A percentile compares a stretch with the other conserved stretches of the same genome.
These are phyloP conservation scores for Penicillium palitans DNA, from an alignment of 2,329 filamentous ascomycete genomes.

Conservation along the genomic window DNA sequence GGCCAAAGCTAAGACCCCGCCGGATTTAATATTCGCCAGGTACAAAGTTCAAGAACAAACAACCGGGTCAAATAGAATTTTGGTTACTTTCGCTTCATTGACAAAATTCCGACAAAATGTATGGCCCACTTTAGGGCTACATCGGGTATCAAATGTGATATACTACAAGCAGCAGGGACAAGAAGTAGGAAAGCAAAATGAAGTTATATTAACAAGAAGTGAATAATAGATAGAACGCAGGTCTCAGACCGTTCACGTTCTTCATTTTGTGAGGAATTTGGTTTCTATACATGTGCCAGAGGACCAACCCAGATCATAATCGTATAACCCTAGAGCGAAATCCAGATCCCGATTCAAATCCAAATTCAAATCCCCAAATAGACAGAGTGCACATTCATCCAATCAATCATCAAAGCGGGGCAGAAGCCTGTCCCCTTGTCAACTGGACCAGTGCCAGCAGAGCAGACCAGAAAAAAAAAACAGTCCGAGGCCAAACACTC, in stretches of 20 bases:
- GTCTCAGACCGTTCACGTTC: conserved; percentile 1
- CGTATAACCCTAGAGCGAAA: not conserved
- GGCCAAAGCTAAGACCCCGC: not conserved
- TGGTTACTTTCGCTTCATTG: not conserved
- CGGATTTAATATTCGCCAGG: conserved; percentile 6
- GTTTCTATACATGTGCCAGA: conserved; percentile 1
- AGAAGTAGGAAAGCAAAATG: not conserved
- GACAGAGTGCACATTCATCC: not conserved
- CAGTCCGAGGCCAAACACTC: not conserved
- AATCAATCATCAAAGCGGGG: not conserved
- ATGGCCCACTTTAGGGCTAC: not conserved
- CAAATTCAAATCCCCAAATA: not conserved
- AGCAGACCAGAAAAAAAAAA: not conserved
- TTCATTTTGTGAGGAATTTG: not conserved
- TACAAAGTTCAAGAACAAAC: not conserved
- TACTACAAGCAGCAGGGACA: not conserved
- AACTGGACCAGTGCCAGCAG: not conserved
- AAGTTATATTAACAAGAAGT: not conserved
- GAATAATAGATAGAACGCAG: not conserved
- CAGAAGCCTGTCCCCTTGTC: not conserved
- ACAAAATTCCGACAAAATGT: not conserved
- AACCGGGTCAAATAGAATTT: not conserved
- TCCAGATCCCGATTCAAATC: not conserved
- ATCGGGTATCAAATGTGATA: not conserved
- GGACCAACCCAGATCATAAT: not conserved